Base-by-base conservation (phyloP, 306 rosid species). In the Styphnolobium japonicum region DNA sequence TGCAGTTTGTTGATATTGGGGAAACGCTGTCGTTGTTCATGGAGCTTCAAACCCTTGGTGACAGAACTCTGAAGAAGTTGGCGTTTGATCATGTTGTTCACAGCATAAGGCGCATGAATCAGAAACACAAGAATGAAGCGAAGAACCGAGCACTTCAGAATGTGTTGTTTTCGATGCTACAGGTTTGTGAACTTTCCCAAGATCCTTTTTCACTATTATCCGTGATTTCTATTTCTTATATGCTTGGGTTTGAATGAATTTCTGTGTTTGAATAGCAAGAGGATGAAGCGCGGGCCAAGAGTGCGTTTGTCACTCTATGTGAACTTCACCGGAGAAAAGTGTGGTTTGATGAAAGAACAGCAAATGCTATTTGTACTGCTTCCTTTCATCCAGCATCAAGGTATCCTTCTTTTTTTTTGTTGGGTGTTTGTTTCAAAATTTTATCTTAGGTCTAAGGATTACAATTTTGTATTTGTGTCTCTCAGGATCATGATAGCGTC, bases 331-430 rank as follows among this genome's bases (percentile, higher is more conserved):
- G 88, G 61, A 87, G 92, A 62, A 90, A 86, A 85, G 81, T 82
- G 61, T 94, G 97, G 97, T 91, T 92, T 52, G 97, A 94, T 64
- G 98, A 92, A 71, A 86, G 93, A 83, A 91, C 98, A 2, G 95
- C 97, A 9, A 89, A 94, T 84, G 97, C 97, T n/a, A 89, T 94
- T 51, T 92, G 97, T 75, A 83, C 81, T 25, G 97, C 97, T 6
- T 89, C 89, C 65, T 82, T 92, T 72, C 98, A 92, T 86, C 87
- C 90, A 3, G 77, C 95, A 1, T 71, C 97, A 9, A 92, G 97
- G 98, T 92, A 39, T n/a, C 33, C 22, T 10, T 75, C 4, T 25
- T 25, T 42, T 12, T 10, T 82, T 25, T 58, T 43, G 18, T 75
- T 51, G 34, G 64, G 55, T 40, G 45, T 60, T 31, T 67, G 55